Base-by-base conservation (phyloP, 768 basidiomycete species). In the Boletales sp. region DNA sequence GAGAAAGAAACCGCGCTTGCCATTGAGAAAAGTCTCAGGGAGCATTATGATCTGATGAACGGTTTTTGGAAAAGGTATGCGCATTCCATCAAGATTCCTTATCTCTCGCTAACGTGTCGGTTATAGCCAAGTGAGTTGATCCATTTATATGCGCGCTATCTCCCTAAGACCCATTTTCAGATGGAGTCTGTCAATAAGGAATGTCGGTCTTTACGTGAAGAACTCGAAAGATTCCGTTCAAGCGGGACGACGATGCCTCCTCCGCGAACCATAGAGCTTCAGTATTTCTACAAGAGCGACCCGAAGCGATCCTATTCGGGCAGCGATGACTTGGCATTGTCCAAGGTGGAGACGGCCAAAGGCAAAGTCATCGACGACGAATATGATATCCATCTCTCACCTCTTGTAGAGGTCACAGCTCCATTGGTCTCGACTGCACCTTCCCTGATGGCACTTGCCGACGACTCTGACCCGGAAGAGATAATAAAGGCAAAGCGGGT, bases 1-100 rank as follows among this genome's bases (percentile, higher is more conserved):
- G 84, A 83, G 61, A 75, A 71, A 55, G 76, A 83, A 19, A 72
- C 73, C 3, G 75, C 81, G 8, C 62, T 77, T 38, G 72, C 70
- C 10, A 71, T 78, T 33, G 81, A 84, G 70, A 74, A 64, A 48
- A 78, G 68, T 57, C 69, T 86, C 54, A 73, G 78, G 53, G 76
- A 79, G 30, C 79, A 80, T 57, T 77, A 75, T 45, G 70, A 70
- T 43, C 66, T 73, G 35, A 72, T 80, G 53, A 74, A 76, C 31
- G 66, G 61, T 25, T 75, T 67, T 49, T 71, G 71, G 69, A 70
- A 64, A 52, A 57, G 61, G 66, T 74, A 50, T 52, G 73, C 25
- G 6, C 59, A 46, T 46, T 49, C 32, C 33, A 30, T 57, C 49
- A 37, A 8, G 33, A 25, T 51, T 13, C 31, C 41, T 50, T 46